These are phyloP conservation scores for Phytopythium helicoides DNA, from an alignment of 352 stramenopile genomes.

Conservation along the genomic window DNA sequence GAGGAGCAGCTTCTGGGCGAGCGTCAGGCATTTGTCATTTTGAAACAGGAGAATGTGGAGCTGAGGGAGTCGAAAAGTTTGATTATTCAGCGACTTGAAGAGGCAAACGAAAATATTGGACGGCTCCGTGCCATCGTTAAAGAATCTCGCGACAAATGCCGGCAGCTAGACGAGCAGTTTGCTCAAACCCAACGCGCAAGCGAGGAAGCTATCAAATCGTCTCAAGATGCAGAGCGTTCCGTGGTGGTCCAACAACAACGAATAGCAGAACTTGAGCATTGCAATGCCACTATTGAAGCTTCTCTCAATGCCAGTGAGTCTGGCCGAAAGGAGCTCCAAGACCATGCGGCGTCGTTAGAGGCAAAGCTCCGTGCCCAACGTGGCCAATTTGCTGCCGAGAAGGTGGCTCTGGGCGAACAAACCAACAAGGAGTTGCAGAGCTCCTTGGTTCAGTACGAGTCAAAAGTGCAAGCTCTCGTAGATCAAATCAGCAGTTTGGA, in stretches of 20 bases:
- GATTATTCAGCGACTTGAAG: conserved; percentile 54
- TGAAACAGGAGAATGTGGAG: conserved; percentile 57
- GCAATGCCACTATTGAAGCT: conserved; percentile 20
- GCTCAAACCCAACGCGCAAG: conserved; percentile 13
- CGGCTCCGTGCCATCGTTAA: conserved; percentile 53
- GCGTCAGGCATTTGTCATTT: conserved; percentile 43
- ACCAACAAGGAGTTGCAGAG: conserved; percentile 19
- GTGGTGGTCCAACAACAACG: conserved; percentile 10
- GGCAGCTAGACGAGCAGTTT: conserved; percentile 27
- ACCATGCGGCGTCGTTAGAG: conserved; percentile 23
- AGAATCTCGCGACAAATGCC: conserved; percentile 30
- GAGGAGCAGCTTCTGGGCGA: conserved; percentile 54
- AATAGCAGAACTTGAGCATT: conserved; percentile 14
- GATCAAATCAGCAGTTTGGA: conserved; percentile 16
- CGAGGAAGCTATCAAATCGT: conserved; percentile 10
- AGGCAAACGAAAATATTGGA: conserved; percentile 68
- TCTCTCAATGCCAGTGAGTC: conserved; percentile 27
- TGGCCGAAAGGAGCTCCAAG: conserved; percentile 28
- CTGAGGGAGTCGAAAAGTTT: conserved; percentile 38
- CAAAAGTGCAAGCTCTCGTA: conserved; percentile 22
- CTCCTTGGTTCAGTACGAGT: conserved; percentile 27
- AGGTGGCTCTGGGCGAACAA: conserved; percentile 15
- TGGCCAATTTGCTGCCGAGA: conserved; percentile 23
- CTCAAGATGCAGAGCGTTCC: not conserved
- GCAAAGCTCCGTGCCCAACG: conserved; percentile 22